Evolutionary conservation across 192 early-diverging fungal genomes (phyloP), one percentile per base, ranked within the genome.

Genomic region (Phlyctochytrium planicorne): DNA sequence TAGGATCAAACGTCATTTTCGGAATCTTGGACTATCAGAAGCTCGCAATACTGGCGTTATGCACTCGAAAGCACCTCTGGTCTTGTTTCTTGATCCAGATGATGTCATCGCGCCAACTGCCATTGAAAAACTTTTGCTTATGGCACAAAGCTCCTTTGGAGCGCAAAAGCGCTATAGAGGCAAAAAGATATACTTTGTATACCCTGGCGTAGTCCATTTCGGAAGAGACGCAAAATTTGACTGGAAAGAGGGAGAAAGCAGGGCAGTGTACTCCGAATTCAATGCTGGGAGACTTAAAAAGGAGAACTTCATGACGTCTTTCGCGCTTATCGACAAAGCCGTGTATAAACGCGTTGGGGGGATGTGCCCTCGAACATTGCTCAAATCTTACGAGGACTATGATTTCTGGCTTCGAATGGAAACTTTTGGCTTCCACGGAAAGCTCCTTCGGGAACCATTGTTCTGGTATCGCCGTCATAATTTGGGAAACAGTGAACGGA

Each of bases 21-120:
- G 30, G 33, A 76, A 76, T 52, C 17, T 24, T 2, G 75, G 75
- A 23, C 68, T 76, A 1, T 73, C 75, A 31, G 71, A 74, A 70
- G 17, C 75, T 10, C 33, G 75, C 12, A 76, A 76, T 60, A 76
- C 75, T 4, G 75, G 75, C 23, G 75, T 66, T 16, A 60, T 69
- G 3, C 17, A 34, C 30, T 14, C 75, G 2, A 33, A 59, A 30
- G 52, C 59, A 24, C 50, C 59, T 25, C 37, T 77, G 17, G 37
- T 76, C 24, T 57, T 76, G 29, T 76, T 76, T 59, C 68, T 76
- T 24, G 75, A 76, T 40, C 75, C 75, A 4, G 75, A 76, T 36
- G 75, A 76, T 53, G 35, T 73, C 40, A 40, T 76, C 1, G 24
- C 71, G 17, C 3, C 55, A 29, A 62, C 65, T 6, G 60, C 60